Evolutionary conservation across 2,329 filamentous ascomycete species (phyloP), one percentile per base, ranked within the genome.

Genomic region (Clarireedia homoeocarpa): DNA sequence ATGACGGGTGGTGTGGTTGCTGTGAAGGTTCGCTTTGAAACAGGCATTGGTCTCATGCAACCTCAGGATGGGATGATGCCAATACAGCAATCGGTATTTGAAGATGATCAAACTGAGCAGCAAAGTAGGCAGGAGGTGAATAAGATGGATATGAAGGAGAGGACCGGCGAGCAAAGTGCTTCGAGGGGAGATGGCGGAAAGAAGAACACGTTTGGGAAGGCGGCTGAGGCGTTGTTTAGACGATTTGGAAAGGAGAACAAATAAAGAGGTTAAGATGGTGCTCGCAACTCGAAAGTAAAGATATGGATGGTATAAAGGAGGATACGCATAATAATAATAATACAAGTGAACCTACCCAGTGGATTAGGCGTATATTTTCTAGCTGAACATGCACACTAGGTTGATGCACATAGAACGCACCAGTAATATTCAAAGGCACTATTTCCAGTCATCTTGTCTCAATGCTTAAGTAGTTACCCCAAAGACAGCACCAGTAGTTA

Each of bases 1-100:
- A 53, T 58, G 44, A 55, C 20, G 12, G 63, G 63, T n/a, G 39
- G 53, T 34, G 56, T 63, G 7, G 26, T 62, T 20, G 62, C 61
- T 40, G 54, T 56, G 3, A 60, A 57, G 24, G 48, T 60, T 23
- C 55, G 56, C 6, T 58, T 64, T 12, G 47, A 50, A 27, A 34
- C 40, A 36, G 36, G 52, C 15, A 49, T 54, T 20, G 52, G 52
- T 40, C 52, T 36, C 23, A 7, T 14, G n/a, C 54, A 51, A 39
- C 49, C 49, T 30, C n/a, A 51, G 46, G 17, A 44, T 30, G 12
- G 51, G 20, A 38, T 30, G 34, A 42, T 27, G 26, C 30, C 52
- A 39, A 15, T 17, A 30, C 17, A 50, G 26, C 39, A 42, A 20
- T 20, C 17, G 17, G 15, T 20, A 6, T n/a, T n/a, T 42, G 39